Conservation (phyloP, 164 flowering plant genomes). For the Piper betle region DNA sequence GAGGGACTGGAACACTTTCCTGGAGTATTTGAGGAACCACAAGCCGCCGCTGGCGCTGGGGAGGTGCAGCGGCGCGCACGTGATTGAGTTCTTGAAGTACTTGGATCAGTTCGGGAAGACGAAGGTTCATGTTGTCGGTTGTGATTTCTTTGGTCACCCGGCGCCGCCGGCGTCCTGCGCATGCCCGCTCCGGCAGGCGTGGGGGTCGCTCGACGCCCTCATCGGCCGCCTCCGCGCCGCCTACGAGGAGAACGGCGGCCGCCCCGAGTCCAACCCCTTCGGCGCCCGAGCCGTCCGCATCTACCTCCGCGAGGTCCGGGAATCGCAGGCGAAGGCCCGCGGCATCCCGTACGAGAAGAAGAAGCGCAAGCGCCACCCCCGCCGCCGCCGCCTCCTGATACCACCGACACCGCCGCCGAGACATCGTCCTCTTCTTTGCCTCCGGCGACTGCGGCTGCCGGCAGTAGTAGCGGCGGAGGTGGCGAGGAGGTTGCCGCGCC, state of each 20-base stretch:
- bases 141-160: slow-evolving; percentile 74
- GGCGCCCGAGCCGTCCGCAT: slow-evolving; percentile 71
- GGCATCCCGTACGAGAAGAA: slow-evolving; percentile 79
- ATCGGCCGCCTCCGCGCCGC: slow-evolving; percentile 75
- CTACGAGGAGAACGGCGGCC: slow-evolving; percentile 70
- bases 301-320: slow-evolving; percentile 58
- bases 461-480: not conserved
- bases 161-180: slow-evolving; percentile 74
- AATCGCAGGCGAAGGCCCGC: slow-evolving; percentile 64
- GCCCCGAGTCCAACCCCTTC: slow-evolving; percentile 68
- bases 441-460: not conserved
- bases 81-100: slow-evolving; percentile 65
- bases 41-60: slow-evolving; percentile 61
- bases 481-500: not conserved
- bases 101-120: slow-evolving; percentile 79
- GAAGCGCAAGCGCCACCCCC: slow-evolving; percentile 52
- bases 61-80: slow-evolving; percentile 76
- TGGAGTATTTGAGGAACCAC: slow-evolving; percentile 68
- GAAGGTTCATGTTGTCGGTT: slow-evolving; percentile 57
- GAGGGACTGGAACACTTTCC: slow-evolving; percentile 75
- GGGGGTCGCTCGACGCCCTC: slow-evolving; percentile 85
- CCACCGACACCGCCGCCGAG: not conserved
- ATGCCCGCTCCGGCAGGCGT: slow-evolving; percentile 77
- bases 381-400: slow-evolving; percentile 4
- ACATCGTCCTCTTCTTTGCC: too few species aligned